phyloP scores from a whole-genome alignment of 805 yeast genomes.

The Myxozyma sirexii region DNA sequence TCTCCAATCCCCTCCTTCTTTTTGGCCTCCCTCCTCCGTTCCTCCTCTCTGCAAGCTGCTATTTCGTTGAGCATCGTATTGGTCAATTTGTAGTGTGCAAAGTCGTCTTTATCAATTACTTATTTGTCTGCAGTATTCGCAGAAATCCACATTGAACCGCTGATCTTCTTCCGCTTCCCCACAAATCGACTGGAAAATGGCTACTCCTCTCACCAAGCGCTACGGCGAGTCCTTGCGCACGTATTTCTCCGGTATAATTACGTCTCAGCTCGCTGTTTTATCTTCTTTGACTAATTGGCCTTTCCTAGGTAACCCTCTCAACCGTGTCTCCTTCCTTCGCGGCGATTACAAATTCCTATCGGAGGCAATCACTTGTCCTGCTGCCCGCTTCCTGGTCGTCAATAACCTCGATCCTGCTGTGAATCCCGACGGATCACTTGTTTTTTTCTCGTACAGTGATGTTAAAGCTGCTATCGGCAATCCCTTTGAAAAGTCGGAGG shows the following conservation, averaged over 20 bases:
- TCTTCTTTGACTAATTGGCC: background rate
- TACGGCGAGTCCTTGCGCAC: slow-evolving; percentile 31
- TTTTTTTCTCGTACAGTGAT: slow-evolving; percentile 44
- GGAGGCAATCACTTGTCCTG: slow-evolving; percentile 49
- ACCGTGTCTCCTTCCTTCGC: slow-evolving; percentile 66
- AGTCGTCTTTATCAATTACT: background rate
- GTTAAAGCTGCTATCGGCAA: slow-evolving; percentile 42
- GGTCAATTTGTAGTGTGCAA: background rate
- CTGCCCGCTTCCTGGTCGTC: slow-evolving; percentile 55
- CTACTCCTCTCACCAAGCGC: slow-evolving; percentile 34
- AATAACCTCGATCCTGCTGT: slow-evolving; percentile 35
- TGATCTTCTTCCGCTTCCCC: slow-evolving; percentile 13
- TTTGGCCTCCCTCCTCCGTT: too few relatives aligned
- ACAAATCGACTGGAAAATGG: slow-evolving; percentile 12
- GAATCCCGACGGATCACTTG: slow-evolving; percentile 33
- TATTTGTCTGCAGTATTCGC: background rate
- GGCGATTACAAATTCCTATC: slow-evolving; percentile 56
- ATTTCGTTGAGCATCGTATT: background rate
- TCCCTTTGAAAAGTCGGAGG: slow-evolving; percentile 40
- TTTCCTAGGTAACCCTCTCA: slow-evolving; percentile 54
- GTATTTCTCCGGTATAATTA: slow-evolving; percentile 31
- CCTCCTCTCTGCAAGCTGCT: background rate
- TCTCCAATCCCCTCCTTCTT: background rate
- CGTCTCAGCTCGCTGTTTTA: background rate
- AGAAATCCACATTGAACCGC: background rate